A percentile compares a stretch with the other conserved stretches of the same genome.
Conservation (phyloP, 345 rosid species). For the Aurinia saxatilis region DNA sequence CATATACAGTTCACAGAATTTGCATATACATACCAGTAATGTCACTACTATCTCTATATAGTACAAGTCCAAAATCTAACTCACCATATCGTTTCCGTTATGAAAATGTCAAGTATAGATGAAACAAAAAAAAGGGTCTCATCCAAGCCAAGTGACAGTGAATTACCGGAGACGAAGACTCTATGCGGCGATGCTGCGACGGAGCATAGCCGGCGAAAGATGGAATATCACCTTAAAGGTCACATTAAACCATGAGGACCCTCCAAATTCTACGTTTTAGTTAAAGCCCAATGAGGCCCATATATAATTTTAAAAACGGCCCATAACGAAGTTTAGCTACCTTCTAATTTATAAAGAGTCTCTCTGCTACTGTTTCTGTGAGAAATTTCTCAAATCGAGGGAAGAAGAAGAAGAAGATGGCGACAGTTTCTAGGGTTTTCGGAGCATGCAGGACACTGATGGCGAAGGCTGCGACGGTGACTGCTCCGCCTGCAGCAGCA, state of each 20-base stretch:
- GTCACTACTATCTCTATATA: not conserved
- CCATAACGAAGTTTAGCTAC: not conserved
- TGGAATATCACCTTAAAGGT: no score
- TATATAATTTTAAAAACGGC: no score
- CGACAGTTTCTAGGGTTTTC: conserved; percentile 26
- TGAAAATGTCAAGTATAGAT: not conserved
- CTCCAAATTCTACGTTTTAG: no score
- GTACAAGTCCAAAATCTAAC: not conserved
- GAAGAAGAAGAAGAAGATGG: conserved; percentile 9
- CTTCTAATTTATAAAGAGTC: not conserved
- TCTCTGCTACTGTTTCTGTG: not conserved
- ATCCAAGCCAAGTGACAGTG: not conserved
- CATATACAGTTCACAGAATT: not conserved
- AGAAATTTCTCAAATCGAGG: not conserved
- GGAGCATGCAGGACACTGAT: conserved; percentile 23
- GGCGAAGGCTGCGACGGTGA: conserved; percentile 18
- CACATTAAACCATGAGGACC: no score
- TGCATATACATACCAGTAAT: not conserved
- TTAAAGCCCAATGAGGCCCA: not conserved
- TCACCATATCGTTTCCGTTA: not conserved
- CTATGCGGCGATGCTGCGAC: conserved; percentile 2
- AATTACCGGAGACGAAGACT: not conserved
- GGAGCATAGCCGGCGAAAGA: not conserved
- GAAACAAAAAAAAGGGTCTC: not conserved
- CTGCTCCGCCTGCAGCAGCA: not conserved